Evolutionary conservation across 2,329 filamentous ascomycete genomes (phyloP), one percentile per base, ranked within the genome.

Genomic region (Aspergillus sp.): DNA sequence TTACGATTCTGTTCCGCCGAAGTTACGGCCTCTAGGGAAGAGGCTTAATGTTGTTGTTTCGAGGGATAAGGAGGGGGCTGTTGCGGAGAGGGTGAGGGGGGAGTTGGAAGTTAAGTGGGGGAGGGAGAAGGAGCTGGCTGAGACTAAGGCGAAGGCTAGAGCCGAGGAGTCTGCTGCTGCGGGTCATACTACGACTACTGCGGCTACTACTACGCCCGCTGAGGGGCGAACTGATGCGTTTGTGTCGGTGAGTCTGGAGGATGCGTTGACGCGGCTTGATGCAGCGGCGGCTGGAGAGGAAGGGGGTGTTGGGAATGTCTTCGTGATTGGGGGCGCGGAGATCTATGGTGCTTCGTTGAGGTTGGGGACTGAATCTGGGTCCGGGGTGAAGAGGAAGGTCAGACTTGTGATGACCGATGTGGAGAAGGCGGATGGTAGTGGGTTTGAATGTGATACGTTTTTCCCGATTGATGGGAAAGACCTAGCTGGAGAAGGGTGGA

Each of bases 311-410:
- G 83, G 81, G 8, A 83, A 84, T 65, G 82, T 91, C 3, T 98
- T 93, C 74, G 84, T 98, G 44, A 97, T 99, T 67, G 95, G 95
- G 23, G 95, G 95, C 4, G 90, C 87, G 56, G 89, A 92, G 77
- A 88, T 98, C 63, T 99, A 98, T 75, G 80, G 79, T 40, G 83
- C 87, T 21, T 88, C 91, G 14, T 78, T 98, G 69, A 52, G 64
- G 11, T 55, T 71, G 44, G 52, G 23, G 19, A 27, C 19, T 19
- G 31, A 33, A 12, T 21, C 8, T 27, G 19, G 44, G 51, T 23
- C 47, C 5, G 41, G 25, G 44, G 59, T 44, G 46, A 25, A 25
- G 45, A 44, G 45, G 48, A 62, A 62, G 21, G 56, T 77, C 39
- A 61, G 76, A 55, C 70, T 77, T 62, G 68, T 77, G 21, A 73